Evolutionary conservation across 2,329 filamentous ascomycete genomes (phyloP), one percentile per base, ranked within the genome.

Genomic region (Alternaria sp.): DNA sequence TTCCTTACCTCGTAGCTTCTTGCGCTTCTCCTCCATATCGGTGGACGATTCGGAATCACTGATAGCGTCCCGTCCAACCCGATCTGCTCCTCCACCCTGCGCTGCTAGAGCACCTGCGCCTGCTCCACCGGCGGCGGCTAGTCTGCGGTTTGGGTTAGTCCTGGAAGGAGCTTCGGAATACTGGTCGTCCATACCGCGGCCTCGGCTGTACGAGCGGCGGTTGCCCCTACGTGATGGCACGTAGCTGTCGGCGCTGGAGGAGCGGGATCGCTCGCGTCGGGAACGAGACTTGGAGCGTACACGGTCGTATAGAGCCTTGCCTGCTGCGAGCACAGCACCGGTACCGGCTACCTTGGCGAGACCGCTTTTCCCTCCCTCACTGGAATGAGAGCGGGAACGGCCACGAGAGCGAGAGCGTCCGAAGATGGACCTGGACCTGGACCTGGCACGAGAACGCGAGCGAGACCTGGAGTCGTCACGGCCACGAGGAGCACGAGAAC

Each of bases 1-100:
- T 80, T 89, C 85, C 77, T 89, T 88, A 75, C 86, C 84, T 80
- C 83, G 83, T 80, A 88, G 82, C 72, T 89, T 88, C 77, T 87
- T 89, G 53, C 83, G 80, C 70, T 81, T 79, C 65, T 84, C 81
- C 72, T 88, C 86, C 79, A 90, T 86, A 71, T 88, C 87, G 69
- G 83, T 83, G 73, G 84, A 86, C 63, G 82, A 84, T 55, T 84
- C 84, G 61, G 84, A 79, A 65, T 73, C 68, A 31, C 66, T 68
- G 60, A 69, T 71, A 53, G 57, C 54, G 50, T 66, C 66, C 59
- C 63, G 64, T 54, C 63, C 66, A 36, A 64, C 57, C 56, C 66
- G 64, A 33, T 64, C 53, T 36, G 62, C 65, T 62, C 60, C 65
- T 61, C 60, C 67, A 34, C 59, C 61, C 40, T 60, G 56, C 53